A percentile compares a stretch with the other conserved stretches of the same genome.
Conservation (phyloP, 441 rosid genomes). For the Corymbia citriodora region DNA sequence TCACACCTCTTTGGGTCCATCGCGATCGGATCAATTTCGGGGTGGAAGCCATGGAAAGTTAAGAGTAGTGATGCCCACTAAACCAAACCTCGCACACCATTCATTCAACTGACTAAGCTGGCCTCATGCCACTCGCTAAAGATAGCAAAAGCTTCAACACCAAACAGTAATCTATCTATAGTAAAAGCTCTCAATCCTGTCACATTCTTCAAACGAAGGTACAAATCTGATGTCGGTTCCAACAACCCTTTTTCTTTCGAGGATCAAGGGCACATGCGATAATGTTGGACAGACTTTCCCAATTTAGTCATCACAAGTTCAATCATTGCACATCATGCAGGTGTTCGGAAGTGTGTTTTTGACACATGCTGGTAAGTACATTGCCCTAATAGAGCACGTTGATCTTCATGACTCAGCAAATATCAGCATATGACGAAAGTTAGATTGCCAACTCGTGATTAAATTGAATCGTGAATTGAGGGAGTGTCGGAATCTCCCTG, state of each 20-base stretch:
- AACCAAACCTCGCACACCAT: too few species aligned
- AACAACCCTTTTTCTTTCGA: not conserved
- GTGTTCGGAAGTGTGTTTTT: too few species aligned
- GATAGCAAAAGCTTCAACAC: too few species aligned
- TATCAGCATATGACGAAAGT: not conserved
- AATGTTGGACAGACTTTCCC: too few species aligned
- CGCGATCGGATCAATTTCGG: not conserved
- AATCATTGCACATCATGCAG: too few species aligned
- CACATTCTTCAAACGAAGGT: not conserved
- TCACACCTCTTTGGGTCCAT: not conserved
- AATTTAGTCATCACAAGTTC: too few species aligned
- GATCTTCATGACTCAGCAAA: not conserved
- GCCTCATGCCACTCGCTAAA: not conserved
- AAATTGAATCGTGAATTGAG: not conserved
- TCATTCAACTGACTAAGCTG: not conserved
- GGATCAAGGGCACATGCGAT: too few species aligned
- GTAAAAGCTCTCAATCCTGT: not conserved
- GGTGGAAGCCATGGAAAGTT: too few species aligned
- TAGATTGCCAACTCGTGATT: not conserved
- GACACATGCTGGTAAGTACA: not conserved
- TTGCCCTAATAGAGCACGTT: not conserved
- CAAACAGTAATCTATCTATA: rapidly evolving
- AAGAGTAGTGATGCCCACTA: too few species aligned
- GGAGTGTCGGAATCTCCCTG: not conserved
- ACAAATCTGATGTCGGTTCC: not conserved